These are phyloP conservation scores for Kalmanozyma brasiliensis DNA, from an alignment of 1,284 basidiomycete genomes.

Conservation along the genomic window DNA sequence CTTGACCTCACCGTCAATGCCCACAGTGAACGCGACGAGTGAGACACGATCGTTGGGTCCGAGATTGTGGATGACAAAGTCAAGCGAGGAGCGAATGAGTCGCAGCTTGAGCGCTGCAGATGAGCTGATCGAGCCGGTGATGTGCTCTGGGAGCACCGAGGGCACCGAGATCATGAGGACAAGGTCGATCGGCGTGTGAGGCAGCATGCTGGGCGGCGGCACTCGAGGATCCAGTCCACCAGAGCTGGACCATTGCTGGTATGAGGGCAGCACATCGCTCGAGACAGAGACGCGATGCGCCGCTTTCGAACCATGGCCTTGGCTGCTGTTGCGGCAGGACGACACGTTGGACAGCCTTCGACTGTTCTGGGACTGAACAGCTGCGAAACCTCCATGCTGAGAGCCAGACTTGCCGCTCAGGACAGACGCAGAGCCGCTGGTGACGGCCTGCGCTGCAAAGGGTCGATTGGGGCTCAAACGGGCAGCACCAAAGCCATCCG, in stretches of 20 bases:
- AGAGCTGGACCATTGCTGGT: conserved; percentile 61
- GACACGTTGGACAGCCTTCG: conserved; percentile 32
- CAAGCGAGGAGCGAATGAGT: conserved; percentile 59
- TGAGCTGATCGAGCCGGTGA: conserved; percentile 74
- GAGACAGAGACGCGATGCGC: conserved; percentile 20
- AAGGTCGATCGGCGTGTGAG: conserved; percentile 88
- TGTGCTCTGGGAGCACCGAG: conserved; percentile 42
- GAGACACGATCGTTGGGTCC: conserved; percentile 60
- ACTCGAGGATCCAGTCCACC: conserved; percentile 59
- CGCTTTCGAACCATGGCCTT: conserved; percentile 15
- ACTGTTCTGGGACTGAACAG: conserved; percentile 19
- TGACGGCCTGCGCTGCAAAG: conserved; percentile 8
- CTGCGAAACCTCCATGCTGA: conserved; percentile 15
- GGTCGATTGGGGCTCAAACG: conserved; percentile 19
- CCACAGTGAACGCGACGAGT: conserved; percentile 56
- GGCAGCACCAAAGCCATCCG: conserved; percentile 1
- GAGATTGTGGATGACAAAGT: conserved; percentile 59
- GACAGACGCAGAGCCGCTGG: conserved; percentile 40
- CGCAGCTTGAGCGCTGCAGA: conserved; percentile 73
- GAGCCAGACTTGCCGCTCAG: conserved; percentile 53
- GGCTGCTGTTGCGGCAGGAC: conserved; percentile 36
- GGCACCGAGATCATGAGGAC: conserved; percentile 91
- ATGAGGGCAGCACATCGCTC: conserved; percentile 30
- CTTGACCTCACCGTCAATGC: conserved; percentile 55
- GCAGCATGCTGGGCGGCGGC: conserved; percentile 69